Percentiles rank a stretch among this genome's conserved stretches.
Evolutionary conservation across 768 basidiomycete species (phyloP).

Genomic region (Goffeauzyma gilvescens): DNA sequence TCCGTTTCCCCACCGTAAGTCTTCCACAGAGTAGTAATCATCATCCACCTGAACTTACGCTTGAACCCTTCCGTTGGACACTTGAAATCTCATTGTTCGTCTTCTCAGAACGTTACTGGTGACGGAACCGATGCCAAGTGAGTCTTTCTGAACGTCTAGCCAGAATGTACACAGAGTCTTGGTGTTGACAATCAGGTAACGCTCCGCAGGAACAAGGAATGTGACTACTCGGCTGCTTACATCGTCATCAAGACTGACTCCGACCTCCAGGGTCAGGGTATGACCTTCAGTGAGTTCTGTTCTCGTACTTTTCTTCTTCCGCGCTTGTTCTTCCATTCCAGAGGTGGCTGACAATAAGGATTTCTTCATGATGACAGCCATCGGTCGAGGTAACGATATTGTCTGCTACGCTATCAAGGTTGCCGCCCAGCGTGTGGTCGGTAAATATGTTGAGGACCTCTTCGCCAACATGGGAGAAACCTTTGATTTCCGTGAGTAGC

Average conservation of each 20-base stretch:
- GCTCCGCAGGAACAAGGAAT: constrained; percentile 64
- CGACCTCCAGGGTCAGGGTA: constrained; percentile 52
- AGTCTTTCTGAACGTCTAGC: constrained; percentile 12
- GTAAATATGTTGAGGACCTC: constrained; percentile 59
- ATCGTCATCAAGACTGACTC: constrained; percentile 53
- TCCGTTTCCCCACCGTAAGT: constrained; percentile 61
- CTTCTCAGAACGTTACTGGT: constrained; percentile 46
- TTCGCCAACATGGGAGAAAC: constrained; percentile 80
- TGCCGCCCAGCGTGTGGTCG: constrained; percentile 62
- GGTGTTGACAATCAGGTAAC: not conserved
- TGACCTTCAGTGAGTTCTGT: constrained; percentile 26
- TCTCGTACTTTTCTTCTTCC: too few relatives aligned
- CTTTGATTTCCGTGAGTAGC: constrained; percentile 49
- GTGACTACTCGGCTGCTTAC: constrained; percentile 90
- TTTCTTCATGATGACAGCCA: constrained; percentile 13
- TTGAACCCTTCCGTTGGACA: not conserved
- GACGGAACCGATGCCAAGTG: constrained; percentile 90
- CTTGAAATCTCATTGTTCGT: not conserved
- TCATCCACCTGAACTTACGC: not conserved
- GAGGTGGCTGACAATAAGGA: constrained; percentile 4
- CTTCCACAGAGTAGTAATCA: not conserved
- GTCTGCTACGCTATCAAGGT: constrained; percentile 66
- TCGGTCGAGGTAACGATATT: constrained; percentile 70
- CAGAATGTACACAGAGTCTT: too few relatives aligned
- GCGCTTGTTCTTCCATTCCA: not conserved